phyloP scores from a whole-genome alignment of 768 basidiomycete genomes.

The Pleurotus pulmonarius region DNA sequence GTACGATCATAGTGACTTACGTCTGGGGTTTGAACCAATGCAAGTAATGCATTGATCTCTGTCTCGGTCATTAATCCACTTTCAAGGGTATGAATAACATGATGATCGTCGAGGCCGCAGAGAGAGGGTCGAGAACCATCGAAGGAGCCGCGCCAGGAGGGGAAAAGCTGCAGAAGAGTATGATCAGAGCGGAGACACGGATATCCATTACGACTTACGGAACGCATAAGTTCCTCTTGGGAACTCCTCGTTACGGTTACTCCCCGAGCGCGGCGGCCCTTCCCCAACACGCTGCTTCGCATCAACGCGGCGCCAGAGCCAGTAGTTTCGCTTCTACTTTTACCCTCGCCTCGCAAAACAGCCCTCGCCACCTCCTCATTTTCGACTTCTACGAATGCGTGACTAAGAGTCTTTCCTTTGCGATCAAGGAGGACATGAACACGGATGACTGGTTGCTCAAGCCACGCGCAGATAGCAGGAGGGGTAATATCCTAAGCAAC shows the following conservation, averaged over 20 bases:
- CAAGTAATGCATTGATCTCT: conserved; percentile 63
- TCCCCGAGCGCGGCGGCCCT: conserved; percentile 73
- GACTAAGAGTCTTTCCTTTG: conserved; percentile 81
- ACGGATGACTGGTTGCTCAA: conserved; percentile 64
- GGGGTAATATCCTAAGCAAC: conserved; percentile 75
- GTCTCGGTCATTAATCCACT: conserved; percentile 61
- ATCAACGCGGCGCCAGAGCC: conserved; percentile 36
- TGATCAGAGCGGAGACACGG: background rate
- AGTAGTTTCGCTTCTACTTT: conserved; percentile 14
- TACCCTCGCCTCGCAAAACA: conserved; percentile 57
- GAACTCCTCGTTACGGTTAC: conserved; percentile 80
- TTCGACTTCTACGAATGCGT: conserved; percentile 76
- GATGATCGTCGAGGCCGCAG: conserved; percentile 55
- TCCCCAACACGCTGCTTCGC: conserved; percentile 64
- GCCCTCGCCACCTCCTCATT: conserved; percentile 59
- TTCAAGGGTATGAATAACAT: conserved; percentile 56
- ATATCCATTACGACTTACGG: conserved; percentile 40
- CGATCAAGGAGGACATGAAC: conserved; percentile 78
- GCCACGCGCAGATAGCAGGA: conserved; percentile 61
- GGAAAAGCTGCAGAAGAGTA: conserved; percentile 54
- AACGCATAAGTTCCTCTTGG: conserved; percentile 79
- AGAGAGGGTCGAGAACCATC: conserved; percentile 66
- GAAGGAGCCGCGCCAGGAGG: conserved; percentile 75
- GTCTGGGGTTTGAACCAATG: conserved; percentile 74
- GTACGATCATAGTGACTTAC: conserved; percentile 35